Evolutionary conservation across 108 stramenopile genomes (phyloP).

Genomic region (Cylindrotheca fusiformis): DNA sequence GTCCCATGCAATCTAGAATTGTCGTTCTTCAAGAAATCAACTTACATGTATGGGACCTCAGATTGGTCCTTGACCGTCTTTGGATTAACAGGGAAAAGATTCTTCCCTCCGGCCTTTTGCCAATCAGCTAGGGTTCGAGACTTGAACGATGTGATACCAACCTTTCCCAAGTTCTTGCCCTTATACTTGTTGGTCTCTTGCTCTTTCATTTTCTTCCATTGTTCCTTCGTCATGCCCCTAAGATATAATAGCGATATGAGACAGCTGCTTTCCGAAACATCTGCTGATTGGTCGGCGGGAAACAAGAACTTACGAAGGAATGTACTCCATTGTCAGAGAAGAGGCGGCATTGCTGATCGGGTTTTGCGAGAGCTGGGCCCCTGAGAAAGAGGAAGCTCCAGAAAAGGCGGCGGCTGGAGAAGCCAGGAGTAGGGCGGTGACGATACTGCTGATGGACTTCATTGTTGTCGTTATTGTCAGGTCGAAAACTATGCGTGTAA

Average conservation of each 20-base stretch:
- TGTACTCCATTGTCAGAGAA: slow-evolving; percentile 73
- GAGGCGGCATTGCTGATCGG: slow-evolving; percentile 21
- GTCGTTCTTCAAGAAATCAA: too few species aligned
- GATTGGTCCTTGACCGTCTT: slow-evolving; percentile 61
- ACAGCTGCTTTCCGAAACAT: too few species aligned
- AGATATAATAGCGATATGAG: too few species aligned
- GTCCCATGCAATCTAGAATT: too few species aligned
- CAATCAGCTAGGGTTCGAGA: slow-evolving; percentile 78
- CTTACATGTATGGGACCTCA: slow-evolving; percentile 87
- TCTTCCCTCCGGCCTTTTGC: slow-evolving; percentile 86
- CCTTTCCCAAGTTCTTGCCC: slow-evolving; percentile 79
- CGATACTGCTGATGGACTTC: slow-evolving; percentile 36
- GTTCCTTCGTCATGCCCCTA: slow-evolving; percentile 75
- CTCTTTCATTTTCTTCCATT: slow-evolving; percentile 80
- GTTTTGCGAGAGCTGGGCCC: slow-evolving; percentile 31
- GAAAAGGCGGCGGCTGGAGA: slow-evolving; percentile 46
- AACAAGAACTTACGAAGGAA: slow-evolving; percentile 35
- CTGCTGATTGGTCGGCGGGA: too few species aligned
- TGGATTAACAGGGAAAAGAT: slow-evolving; percentile 87
- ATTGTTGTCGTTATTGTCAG: slow-evolving; percentile 15
- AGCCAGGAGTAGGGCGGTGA: slow-evolving; percentile 17
- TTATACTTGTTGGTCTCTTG: slow-evolving; percentile 63
- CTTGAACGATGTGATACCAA: slow-evolving; percentile 84
- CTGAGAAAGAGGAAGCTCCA: slow-evolving; percentile 40
- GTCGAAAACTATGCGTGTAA: slow-evolving; percentile 1